Base-by-base conservation (phyloP, 352 stramenopile genomes). In the Phytophthora boehmeriae region DNA sequence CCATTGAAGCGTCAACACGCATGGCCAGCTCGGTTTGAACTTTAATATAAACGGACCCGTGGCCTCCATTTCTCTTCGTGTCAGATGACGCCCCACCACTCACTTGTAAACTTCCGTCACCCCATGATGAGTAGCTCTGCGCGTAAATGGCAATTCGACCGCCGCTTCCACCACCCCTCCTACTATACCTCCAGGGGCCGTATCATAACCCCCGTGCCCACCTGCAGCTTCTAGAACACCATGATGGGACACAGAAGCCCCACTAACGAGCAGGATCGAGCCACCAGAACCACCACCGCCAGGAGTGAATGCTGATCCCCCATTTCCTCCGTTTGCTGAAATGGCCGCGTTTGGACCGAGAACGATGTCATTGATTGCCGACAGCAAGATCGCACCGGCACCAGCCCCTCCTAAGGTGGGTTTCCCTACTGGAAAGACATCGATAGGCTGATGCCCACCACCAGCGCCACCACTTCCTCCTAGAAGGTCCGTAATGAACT, bases 321-420 rank as follows among this genome's bases (percentile, higher is more conserved):
- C 88, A 8, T 66, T 51, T 0, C 68, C 83, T 6, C 88, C 88
- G 32, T 98, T 90, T 0, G 92, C 91, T 17, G 66, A 76, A 35
- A 99, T 73, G 16, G 71, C 71, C 11, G 75, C 86, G 56, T 88
- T 89, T 0, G 66, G 63, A 0, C 92, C 94, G 6, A 99, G 75
- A 4, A 95, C 66, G 16, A 99, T 88, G 60, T 99, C 97, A 66
- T 98, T 99, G 5, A 97, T 60, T 1, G 96, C 95, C 4, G 90
- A 80, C 6, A 99, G 68, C 32, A 88, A 63, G n/a, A 92, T 77
- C 2, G 66, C 72, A n/a, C 86, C 97, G 17, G 94, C 95, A 17
- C 96, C 97, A 57, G 81, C 88, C 14, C 97, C 97, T 14, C 95
- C 97, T n/a, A 93, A 64, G 0, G 81, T 92, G 2, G 81, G 75